phyloP scores from a whole-genome alignment of 306 rosid species.

The Cicer cuneatum region DNA sequence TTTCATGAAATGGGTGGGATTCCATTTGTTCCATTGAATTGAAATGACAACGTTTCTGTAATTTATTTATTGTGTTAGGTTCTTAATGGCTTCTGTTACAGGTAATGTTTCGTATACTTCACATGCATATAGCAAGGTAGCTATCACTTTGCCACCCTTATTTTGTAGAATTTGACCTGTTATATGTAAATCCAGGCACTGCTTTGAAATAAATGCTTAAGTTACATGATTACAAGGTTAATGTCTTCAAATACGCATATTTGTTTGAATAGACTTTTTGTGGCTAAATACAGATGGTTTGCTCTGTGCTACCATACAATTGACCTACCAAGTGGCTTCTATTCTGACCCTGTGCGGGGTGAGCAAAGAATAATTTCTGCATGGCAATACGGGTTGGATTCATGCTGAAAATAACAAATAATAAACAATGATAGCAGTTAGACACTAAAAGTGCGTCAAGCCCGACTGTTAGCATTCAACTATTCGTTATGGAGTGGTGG shows the following conservation, averaged over 20 bases:
- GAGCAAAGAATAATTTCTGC: constrained; percentile 8
- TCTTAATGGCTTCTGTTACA: constrained; percentile 38
- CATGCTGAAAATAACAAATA: neutral
- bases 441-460: neutral
- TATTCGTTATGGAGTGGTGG: constrained; percentile 17
- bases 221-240: neutral
- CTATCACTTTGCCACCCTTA: constrained; percentile 28
- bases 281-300: neutral
- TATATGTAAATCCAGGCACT: constrained; percentile 32
- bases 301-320: neutral
- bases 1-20: constrained; percentile 35
- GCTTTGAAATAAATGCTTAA: constrained; percentile 26
- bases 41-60: constrained; percentile 33
- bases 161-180: constrained; percentile 29
- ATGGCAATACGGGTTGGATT: constrained; percentile 7
- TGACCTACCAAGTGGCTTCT: too few relatives aligned
- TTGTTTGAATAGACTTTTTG: neutral
- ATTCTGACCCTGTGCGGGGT: neutral
- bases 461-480: constrained; percentile 5
- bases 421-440: too few relatives aligned
- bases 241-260: constrained; percentile 11
- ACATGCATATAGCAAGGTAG: constrained; percentile 35
- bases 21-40: constrained; percentile 19
- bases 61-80: constrained; percentile 24
- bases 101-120: constrained; percentile 32